A percentile compares a stretch with the other conserved stretches of the same genome.
Conservation (phyloP, 495 filamentous ascomycete genomes). For the Annulohypoxylon bovei region DNA sequence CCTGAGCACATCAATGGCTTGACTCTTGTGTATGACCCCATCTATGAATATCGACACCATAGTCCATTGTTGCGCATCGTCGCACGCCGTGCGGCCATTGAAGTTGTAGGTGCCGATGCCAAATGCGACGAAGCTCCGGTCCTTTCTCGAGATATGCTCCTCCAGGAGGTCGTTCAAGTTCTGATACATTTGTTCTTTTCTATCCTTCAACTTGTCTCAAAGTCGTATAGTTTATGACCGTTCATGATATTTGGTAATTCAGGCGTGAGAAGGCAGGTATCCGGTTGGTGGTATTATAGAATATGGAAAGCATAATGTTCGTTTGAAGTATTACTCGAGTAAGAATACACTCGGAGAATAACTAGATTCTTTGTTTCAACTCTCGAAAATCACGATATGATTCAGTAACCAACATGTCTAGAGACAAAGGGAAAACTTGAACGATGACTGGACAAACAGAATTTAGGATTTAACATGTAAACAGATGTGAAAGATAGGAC, state of each 20-base stretch:
- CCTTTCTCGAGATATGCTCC: conserved; percentile 7
- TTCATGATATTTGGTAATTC: neutral
- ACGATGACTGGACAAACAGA: neutral
- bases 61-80: conserved; percentile 2
- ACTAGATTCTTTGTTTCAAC: neutral
- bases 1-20: neutral
- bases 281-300: neutral
- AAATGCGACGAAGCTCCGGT: conserved; percentile 2
- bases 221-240: neutral
- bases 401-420: neutral
- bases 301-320: neutral
- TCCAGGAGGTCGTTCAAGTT: conserved; percentile 5
- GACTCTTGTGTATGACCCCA: neutral
- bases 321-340: neutral
- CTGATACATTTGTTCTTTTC: conserved; percentile 10
- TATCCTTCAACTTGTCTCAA: neutral
- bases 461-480: neutral
- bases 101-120: neutral
- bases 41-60: conserved; percentile 11
- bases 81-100: neutral
- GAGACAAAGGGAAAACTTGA: neutral
- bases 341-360: neutral
- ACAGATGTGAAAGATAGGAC: neutral
- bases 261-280: neutral
- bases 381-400: too few species aligned